Evolutionary conservation across 2,329 filamentous ascomycete genomes (phyloP).

Genomic region (Apiospora phragmitis): DNA sequence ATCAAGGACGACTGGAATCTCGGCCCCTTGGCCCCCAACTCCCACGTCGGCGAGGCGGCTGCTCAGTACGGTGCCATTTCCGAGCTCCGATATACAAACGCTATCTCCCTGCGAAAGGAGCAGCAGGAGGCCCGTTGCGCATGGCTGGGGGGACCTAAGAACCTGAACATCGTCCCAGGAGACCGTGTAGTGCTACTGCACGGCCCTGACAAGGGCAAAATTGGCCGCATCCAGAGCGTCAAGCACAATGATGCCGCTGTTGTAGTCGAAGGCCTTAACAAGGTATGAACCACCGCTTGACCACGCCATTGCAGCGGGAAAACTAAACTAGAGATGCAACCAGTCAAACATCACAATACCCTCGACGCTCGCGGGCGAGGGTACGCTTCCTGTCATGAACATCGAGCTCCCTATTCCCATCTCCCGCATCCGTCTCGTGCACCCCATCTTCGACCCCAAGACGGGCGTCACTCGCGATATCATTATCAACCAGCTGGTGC

Average conservation of each 20-base stretch:
- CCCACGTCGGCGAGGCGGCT: slow-evolving; percentile 63
- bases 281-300: slow-evolving; percentile 49
- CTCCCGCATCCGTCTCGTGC: slow-evolving; percentile 76
- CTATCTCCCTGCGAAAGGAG: slow-evolving; percentile 34
- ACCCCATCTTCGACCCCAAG: slow-evolving; percentile 66
- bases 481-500: slow-evolving; percentile 71
- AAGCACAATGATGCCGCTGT: slow-evolving; percentile 56
- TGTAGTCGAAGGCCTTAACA: slow-evolving; percentile 61
- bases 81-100: slow-evolving; percentile 31
- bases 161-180: slow-evolving; percentile 63
- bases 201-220: slow-evolving; percentile 79
- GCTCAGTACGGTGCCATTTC: slow-evolving; percentile 60
- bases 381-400: slow-evolving; percentile 44
- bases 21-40: slow-evolving; percentile 75
- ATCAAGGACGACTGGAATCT: slow-evolving; percentile 76
- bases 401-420: slow-evolving; percentile 63
- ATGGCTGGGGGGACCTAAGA: slow-evolving; percentile 57
- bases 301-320: not conserved
- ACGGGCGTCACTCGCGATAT: slow-evolving; percentile 71
- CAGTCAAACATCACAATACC: slow-evolving; percentile 40
- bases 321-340: slow-evolving; percentile 1
- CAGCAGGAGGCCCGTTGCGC: slow-evolving; percentile 45
- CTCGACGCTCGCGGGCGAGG: slow-evolving; percentile 38
- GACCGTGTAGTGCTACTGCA: slow-evolving; percentile 83
- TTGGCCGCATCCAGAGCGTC: slow-evolving; percentile 68